Evolutionary conservation across 2,329 filamentous ascomycete species (phyloP), one percentile per base, ranked within the genome.

Genomic region (Calonectria pseudoturangicola): DNA sequence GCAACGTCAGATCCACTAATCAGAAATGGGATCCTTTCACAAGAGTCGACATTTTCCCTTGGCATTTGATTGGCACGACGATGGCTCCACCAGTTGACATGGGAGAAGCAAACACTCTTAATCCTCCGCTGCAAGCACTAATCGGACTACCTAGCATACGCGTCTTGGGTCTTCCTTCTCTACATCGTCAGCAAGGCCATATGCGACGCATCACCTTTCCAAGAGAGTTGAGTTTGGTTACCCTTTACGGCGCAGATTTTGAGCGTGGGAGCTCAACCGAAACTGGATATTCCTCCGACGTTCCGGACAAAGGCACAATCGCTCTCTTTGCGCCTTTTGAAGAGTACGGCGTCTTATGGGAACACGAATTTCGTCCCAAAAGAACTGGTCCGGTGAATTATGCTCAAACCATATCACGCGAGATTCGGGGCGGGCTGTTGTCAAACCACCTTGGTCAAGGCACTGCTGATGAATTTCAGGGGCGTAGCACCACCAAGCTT

Each of bases 1-100:
- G 5, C 18, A 54, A 21, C 6, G 50, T 7, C 50, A 54, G 4
- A 8, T 54, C 50, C 3, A 30, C 28, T 13, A 27, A 54, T 15
- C 0, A 16, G 7, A 33, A 9, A 54, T 54, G 50, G 50, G 1
- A 18, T 12, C 16, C 27, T 54, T 54, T 27, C 13, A 54, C 50
- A 4, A 21, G 50, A 33, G 27, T n/a, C 28, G 9, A 27, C 5
- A 30, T 54, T 13, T 54, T 54, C 28, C 50, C 50, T 5, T 54
- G 50, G 50, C 16, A n/a, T 15, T 8, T 2, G 3, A 33, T n/a
- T 6, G 28, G 12, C 16, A 54, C 50, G 2, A 27, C 5, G 1
- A 54, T 54, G 50, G 28, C 28, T 33, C 50, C 50, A 10, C 28
- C 50, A 4, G 50, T 54, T 7, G 50, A 54, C 50, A 54, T 54